Conservation (phyloP, 179 eudicot species). For the Silene noctiflora region DNA sequence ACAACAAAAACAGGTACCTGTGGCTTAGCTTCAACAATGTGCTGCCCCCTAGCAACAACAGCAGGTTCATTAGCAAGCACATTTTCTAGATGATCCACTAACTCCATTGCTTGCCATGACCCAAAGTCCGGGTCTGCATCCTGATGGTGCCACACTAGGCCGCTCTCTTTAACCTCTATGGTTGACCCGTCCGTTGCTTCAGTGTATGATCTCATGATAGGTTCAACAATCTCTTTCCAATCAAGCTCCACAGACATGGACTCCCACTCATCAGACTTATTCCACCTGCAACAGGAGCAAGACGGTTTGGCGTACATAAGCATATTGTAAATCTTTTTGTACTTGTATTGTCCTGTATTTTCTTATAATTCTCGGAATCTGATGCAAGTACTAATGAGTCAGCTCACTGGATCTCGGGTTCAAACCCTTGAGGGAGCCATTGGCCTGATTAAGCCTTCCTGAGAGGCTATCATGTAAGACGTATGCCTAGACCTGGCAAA, state of each 20-base stretch:
- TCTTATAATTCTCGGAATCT: neutral
- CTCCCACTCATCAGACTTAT: conserved; percentile 59
- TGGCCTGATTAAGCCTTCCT: neutral
- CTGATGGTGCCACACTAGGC: conserved; percentile 85
- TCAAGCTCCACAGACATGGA: conserved; percentile 46
- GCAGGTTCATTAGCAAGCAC: conserved; percentile 89
- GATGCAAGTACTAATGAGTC: neutral
- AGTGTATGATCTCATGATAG: conserved; percentile 64
- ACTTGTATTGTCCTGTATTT: neutral
- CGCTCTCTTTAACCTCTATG: conserved; percentile 77
- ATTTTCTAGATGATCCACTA: conserved; percentile 72
- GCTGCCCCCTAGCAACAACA: conserved; percentile 65
- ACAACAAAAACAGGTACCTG: conserved; percentile 46
- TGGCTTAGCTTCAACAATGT: conserved; percentile 87
- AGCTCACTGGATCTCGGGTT: neutral
- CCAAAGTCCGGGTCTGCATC: conserved; percentile 91
- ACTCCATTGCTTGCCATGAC: conserved; percentile 83
- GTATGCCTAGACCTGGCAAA: neutral
- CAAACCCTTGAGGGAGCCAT: conserved; percentile 3
- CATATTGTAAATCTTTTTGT: neutral
- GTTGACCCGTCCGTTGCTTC: conserved; percentile 85
- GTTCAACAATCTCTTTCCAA: conserved; percentile 86
- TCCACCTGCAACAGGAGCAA: conserved; percentile 50
- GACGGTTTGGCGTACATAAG: neutral
- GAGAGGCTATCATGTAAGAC: neutral